These are phyloP conservation scores for Macrophomina tecta DNA, from an alignment of 2,329 filamentous ascomycete species.

Conservation along the genomic window DNA sequence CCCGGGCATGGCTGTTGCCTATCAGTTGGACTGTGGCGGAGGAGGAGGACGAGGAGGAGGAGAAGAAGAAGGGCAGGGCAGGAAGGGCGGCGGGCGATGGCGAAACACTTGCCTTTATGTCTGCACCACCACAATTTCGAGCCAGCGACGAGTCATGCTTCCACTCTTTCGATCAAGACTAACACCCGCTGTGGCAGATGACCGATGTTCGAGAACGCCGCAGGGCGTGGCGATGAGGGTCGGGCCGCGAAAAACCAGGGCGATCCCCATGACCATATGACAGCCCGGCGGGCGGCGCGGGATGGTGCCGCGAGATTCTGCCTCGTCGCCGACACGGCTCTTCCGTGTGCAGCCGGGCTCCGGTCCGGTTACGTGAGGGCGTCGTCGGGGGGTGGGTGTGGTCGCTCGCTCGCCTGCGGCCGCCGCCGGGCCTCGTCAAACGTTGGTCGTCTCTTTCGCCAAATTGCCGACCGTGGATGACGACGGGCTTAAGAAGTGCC, in stretches of 20 bases:
- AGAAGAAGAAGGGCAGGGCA: neutral
- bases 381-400: constrained; percentile 14
- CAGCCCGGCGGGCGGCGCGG: neutral
- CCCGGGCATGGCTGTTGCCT: neutral
- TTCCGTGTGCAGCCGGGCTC: neutral
- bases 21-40: neutral
- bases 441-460: neutral
- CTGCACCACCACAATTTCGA: neutral
- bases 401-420: neutral
- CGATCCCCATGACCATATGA: constrained; percentile 19
- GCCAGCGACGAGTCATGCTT: constrained; percentile 9
- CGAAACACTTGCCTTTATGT: constrained; percentile 23
- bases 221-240: constrained; percentile 12
- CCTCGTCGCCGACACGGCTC: neutral
- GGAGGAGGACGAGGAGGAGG: too few relatives aligned
- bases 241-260: constrained; percentile 15
- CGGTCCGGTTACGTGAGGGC: neutral
- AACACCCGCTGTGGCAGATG: constrained; percentile 17
- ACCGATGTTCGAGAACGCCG: constrained; percentile 9
- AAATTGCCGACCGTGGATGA: neutral
- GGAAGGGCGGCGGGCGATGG: neutral
- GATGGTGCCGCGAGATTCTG: neutral
- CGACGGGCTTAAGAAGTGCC: neutral
- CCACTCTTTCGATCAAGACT: constrained; percentile 8
- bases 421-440: neutral